Evolutionary conservation across 768 basidiomycete species (phyloP).

Genomic region (Mycena pura): DNA sequence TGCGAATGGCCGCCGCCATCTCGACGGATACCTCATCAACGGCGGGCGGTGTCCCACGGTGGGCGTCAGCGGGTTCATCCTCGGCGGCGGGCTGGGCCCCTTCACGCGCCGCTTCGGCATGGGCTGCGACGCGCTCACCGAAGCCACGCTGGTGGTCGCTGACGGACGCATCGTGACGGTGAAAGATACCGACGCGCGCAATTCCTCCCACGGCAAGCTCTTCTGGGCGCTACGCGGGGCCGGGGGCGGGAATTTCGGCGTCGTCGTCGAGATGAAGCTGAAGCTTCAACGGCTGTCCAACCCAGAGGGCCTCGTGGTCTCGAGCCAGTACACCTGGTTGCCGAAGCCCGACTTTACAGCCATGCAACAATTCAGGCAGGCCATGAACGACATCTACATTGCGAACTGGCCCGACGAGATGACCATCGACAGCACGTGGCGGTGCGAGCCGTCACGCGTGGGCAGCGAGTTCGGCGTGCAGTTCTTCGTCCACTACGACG

Average conservation of each 20-base stretch:
- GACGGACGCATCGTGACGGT: constrained; percentile 19
- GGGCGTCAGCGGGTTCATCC: constrained; percentile 23
- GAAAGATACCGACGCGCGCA: constrained; percentile 18
- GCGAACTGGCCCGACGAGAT: constrained; percentile 23
- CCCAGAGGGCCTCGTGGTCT: constrained; percentile 11
- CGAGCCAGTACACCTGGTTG: constrained; percentile 23
- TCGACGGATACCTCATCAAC: constrained; percentile 23
- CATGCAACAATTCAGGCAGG: constrained; percentile 10
- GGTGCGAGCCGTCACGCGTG: constrained; percentile 24
- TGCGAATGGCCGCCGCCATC: too few relatives aligned
- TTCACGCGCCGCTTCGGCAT: constrained; percentile 25
- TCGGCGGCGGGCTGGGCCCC: constrained; percentile 25
- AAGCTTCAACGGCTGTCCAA: constrained; percentile 9
- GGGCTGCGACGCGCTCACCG: constrained; percentile 23
- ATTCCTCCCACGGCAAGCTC: constrained; percentile 19
- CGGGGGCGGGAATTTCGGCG: constrained; percentile 24
- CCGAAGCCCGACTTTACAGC: constrained; percentile 10
- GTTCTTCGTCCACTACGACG: constrained; percentile 22
- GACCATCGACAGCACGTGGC: constrained; percentile 22
- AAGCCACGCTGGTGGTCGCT: constrained; percentile 15
- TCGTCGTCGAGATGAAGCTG: constrained; percentile 25
- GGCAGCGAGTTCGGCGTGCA: constrained; percentile 19
- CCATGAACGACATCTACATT: constrained; percentile 24
- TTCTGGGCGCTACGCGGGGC: constrained; percentile 26
- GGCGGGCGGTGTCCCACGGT: constrained; percentile 24